Conservation (phyloP, 2,329 filamentous ascomycete species). For the Xylaria sp. region DNA sequence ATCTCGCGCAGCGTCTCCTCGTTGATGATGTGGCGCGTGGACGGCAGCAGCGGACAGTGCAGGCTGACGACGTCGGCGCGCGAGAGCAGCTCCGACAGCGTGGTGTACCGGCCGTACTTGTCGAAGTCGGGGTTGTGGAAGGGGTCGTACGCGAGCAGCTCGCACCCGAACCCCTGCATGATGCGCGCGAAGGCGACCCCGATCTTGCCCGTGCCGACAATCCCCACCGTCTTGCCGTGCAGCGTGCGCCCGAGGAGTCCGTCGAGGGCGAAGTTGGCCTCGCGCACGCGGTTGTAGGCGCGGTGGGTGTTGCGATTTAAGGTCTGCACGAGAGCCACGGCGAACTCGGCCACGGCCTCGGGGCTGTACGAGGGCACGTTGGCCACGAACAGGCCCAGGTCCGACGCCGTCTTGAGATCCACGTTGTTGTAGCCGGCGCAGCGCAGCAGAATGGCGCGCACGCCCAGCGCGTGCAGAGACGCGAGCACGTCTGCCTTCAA, state of each 20-base stretch:
- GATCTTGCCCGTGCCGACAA: slow-evolving; percentile 73
- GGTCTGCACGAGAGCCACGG: slow-evolving; percentile 73
- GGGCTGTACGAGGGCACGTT: slow-evolving; percentile 76
- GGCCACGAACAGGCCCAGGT: slow-evolving; percentile 68
- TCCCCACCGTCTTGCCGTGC: slow-evolving; percentile 71
- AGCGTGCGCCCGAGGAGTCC: slow-evolving; percentile 71
- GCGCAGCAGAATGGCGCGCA: slow-evolving; percentile 69
- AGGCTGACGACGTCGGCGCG: slow-evolving; percentile 70
- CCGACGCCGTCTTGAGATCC: slow-evolving; percentile 65
- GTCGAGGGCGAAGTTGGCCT: slow-evolving; percentile 74
- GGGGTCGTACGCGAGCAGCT: slow-evolving; percentile 69
- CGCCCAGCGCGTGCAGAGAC: slow-evolving; percentile 59
- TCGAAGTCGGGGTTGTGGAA: slow-evolving; percentile 61
- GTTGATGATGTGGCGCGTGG: slow-evolving; percentile 71
- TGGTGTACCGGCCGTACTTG: slow-evolving; percentile 61
- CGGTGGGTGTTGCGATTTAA: slow-evolving; percentile 75
- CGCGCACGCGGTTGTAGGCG: slow-evolving; percentile 73
- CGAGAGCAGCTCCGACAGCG: slow-evolving; percentile 64
- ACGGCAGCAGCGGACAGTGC: slow-evolving; percentile 71
- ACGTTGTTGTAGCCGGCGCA: slow-evolving; percentile 77
- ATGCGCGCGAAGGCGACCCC: slow-evolving; percentile 70
- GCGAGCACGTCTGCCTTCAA: slow-evolving; percentile 63
- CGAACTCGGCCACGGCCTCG: slow-evolving; percentile 75
- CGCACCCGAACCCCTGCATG: slow-evolving; percentile 72
- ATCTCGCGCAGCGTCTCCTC: slow-evolving; percentile 62